A percentile compares a stretch with the other conserved stretches of the same genome.
phyloP scores from a whole-genome alignment of 1,284 basidiomycete species.

The Rhodotorula sp. region DNA sequence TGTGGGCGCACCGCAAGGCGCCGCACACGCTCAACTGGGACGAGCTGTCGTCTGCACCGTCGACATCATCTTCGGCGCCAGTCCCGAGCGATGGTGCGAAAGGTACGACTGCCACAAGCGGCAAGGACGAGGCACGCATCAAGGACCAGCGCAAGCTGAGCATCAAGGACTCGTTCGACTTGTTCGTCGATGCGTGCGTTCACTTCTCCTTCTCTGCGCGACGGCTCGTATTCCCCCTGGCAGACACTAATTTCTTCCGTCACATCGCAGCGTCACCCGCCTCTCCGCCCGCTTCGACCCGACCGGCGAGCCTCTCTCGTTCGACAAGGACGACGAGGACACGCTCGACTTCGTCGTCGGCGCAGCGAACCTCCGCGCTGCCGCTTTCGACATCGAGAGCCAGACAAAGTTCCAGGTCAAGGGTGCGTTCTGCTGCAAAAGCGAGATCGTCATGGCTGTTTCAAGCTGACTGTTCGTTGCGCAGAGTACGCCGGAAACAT shows the following conservation, averaged over 20 bases:
- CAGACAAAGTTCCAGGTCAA: conserved; percentile 97
- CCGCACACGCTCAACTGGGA: conserved; percentile 82
- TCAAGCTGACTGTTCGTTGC: neutral
- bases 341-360: conserved; percentile 95
- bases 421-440: conserved; percentile 55
- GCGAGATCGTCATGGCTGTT: neutral
- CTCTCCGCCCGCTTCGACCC: conserved; percentile 74
- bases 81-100: neutral
- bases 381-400: conserved; percentile 80
- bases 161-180: conserved; percentile 71
- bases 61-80: conserved; percentile 30
- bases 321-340: conserved; percentile 98
- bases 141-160: conserved; percentile 77
- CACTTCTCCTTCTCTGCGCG: neutral
- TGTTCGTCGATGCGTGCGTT: conserved; percentile 76
- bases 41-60: conserved; percentile 65
- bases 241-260: too few relatives aligned
- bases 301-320: conserved; percentile 62
- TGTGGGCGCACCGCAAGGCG: conserved; percentile 87
- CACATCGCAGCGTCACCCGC: conserved; percentile 66
- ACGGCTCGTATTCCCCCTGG: too few relatives aligned
- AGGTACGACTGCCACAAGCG: conserved; percentile 39
- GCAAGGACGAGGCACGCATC: conserved; percentile 52
- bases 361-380: conserved; percentile 85
- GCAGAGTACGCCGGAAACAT: conserved; percentile 99